Evolutionary conservation across 2,329 filamentous ascomycete species (phyloP).

Genomic region (Paecilomyces variotii): DNA sequence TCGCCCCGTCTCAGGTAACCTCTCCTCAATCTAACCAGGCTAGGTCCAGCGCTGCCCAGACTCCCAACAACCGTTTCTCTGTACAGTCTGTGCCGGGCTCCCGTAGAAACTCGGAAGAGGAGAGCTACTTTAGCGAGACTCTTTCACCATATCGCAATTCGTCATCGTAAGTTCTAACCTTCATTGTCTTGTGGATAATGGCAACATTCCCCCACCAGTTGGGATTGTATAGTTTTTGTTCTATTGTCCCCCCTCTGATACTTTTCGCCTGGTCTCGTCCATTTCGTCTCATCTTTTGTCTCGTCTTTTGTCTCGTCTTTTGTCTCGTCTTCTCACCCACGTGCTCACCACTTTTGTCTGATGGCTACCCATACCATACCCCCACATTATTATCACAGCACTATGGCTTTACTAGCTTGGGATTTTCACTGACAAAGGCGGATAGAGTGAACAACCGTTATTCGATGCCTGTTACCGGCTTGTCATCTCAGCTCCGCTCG

Average conservation of each 20-base stretch:
- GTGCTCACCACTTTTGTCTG: background rate
- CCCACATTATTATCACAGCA: background rate
- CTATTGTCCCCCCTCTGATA: background rate
- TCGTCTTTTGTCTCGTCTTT: background rate
- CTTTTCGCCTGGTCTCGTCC: background rate
- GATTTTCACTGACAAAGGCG: background rate
- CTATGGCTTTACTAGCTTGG: background rate
- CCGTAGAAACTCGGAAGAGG: constrained; percentile 81
- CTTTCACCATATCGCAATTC: constrained; percentile 59
- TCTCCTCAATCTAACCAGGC: constrained; percentile 63
- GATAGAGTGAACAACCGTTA: constrained; percentile 68
- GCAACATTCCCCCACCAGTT: background rate
- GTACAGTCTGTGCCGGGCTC: constrained; percentile 82
- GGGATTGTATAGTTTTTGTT: background rate
- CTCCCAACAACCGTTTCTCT: constrained; percentile 57
- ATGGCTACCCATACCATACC: background rate
- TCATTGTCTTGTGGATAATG: background rate
- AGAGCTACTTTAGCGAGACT: constrained; percentile 63
- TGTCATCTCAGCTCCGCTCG: constrained; percentile 24
- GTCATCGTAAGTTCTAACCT: constrained; percentile 61
- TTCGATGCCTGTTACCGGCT: constrained; percentile 72
- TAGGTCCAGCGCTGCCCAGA: constrained; percentile 42
- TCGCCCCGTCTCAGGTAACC: constrained; percentile 67
- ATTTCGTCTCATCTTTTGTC: background rate
- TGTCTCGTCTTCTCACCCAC: background rate